phyloP scores from a whole-genome alignment of 2,329 filamentous ascomycete species.

The Penicillium sp. region DNA sequence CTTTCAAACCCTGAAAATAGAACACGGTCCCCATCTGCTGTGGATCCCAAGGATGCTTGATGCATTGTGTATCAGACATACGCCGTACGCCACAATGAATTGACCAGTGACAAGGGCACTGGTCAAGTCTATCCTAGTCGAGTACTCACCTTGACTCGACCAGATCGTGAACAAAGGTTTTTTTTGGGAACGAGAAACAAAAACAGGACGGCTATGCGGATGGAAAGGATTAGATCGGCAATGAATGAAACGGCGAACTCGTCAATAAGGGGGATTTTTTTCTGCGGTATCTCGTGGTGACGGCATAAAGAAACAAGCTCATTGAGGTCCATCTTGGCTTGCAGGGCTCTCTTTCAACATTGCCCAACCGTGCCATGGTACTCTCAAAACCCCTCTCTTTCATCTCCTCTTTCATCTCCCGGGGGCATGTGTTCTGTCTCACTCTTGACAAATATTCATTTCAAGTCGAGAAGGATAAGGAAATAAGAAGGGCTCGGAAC shows the following conservation, averaged over 20 bases:
- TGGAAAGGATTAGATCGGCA: not conserved
- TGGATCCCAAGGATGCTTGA: slow-evolving; percentile 1
- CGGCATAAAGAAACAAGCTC: slow-evolving; percentile 31
- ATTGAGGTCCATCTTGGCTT: slow-evolving; percentile 19
- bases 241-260: slow-evolving; percentile 17
- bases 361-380: slow-evolving; percentile 2
- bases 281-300: slow-evolving; percentile 39
- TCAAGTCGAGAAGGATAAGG: slow-evolving; percentile 13
- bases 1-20: not conserved
- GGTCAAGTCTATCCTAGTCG: not conserved
- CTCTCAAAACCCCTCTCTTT: slow-evolving; percentile 2
- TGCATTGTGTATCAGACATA: slow-evolving; percentile 2
- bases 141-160: slow-evolving; percentile 1
- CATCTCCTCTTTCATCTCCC: slow-evolving; percentile 13
- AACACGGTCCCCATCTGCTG: not conserved
- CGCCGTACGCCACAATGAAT: slow-evolving; percentile 5
- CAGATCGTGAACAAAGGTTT: not conserved
- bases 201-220: not conserved
- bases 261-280: slow-evolving; percentile 36
- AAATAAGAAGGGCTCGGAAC: slow-evolving; percentile 9
- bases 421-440: slow-evolving; percentile 1
- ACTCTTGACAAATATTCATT: slow-evolving; percentile 13
- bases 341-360: slow-evolving; percentile 15
- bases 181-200: no score
- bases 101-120: not conserved